Evolutionary conservation across 345 rosid genomes (phyloP).

Genomic region (Populus pruinosa): DNA sequence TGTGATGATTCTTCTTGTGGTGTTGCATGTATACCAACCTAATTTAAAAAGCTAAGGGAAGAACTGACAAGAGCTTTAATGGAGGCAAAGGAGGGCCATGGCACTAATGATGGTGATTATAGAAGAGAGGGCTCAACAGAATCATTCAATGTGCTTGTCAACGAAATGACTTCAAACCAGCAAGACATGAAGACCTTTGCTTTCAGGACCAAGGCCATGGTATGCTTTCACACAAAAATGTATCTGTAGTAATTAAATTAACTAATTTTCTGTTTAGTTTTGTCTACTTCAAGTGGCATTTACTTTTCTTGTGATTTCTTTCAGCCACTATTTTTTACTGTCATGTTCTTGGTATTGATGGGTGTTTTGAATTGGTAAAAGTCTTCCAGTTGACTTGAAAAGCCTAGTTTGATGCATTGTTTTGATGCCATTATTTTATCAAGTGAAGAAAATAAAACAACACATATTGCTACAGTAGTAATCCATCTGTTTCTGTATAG

Average conservation of each 20-base stretch:
- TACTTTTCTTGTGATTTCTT: neutral
- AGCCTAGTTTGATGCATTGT: neutral
- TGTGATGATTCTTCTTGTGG: slow-evolving; percentile 1
- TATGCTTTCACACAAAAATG: slow-evolving; percentile 15
- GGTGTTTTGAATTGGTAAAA: neutral
- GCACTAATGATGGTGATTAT: slow-evolving; percentile 22
- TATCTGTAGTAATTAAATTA: neutral
- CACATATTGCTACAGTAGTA: neutral
- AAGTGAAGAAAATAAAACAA: neutral
- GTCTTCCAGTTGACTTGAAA: neutral
- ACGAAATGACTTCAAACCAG: slow-evolving; percentile 53
- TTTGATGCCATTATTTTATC: neutral
- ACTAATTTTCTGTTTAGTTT: neutral
- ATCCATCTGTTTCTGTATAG: too few relatives aligned
- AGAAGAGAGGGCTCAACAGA: slow-evolving; percentile 40
- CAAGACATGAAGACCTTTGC: slow-evolving; percentile 77
- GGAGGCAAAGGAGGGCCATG: slow-evolving; percentile 52
- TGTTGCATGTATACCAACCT: slow-evolving; percentile 28
- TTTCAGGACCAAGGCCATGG: slow-evolving; percentile 77
- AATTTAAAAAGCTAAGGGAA: slow-evolving; percentile 45
- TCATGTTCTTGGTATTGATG: neutral
- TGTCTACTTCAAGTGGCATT: neutral
- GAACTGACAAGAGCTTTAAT: slow-evolving; percentile 71
- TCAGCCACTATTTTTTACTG: neutral
- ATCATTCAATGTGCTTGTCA: slow-evolving; percentile 73